Conservation (phyloP, 73 alveolate genomes). For the Paramecium pentaurelia region DNA sequence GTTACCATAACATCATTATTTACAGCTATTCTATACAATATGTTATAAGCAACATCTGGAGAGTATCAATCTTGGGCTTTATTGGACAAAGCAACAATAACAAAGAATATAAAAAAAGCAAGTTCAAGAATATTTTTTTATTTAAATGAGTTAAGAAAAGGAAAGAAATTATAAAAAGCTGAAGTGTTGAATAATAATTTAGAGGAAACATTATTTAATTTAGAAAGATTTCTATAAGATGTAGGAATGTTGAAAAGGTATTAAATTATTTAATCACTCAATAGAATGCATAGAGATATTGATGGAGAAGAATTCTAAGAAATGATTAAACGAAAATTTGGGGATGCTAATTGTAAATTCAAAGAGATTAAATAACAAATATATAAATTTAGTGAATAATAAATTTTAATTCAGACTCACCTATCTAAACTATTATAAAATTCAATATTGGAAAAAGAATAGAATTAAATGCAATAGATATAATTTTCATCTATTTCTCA, state of each 20-base stretch:
- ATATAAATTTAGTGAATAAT: not conserved
- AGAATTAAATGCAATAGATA: not conserved
- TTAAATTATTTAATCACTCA: not conserved
- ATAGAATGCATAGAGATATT: not conserved
- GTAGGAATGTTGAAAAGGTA: not conserved
- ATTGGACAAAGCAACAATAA: not conserved
- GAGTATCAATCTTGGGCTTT: not conserved
- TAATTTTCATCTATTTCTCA: not conserved
- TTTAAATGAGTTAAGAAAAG: not conserved
- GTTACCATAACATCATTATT: not conserved
- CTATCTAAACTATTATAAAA: not conserved
- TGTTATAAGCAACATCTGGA: not conserved
- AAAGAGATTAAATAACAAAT: not conserved
- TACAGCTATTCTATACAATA: not conserved
- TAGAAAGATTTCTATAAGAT: not conserved
- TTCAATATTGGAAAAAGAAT: not conserved
- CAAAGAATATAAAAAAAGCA: not conserved
- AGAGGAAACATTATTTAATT: not conserved
- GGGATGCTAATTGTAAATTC: not conserved
- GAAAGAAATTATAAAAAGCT: not conserved
- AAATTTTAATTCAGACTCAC: not conserved
- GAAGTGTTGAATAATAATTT: not conserved
- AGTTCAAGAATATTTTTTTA: not conserved
- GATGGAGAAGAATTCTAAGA: slow-evolving; percentile 6
- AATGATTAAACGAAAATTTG: not conserved